phyloP scores from a whole-genome alignment of 164 flowering plant species.

The Warburgia ugandensis region DNA sequence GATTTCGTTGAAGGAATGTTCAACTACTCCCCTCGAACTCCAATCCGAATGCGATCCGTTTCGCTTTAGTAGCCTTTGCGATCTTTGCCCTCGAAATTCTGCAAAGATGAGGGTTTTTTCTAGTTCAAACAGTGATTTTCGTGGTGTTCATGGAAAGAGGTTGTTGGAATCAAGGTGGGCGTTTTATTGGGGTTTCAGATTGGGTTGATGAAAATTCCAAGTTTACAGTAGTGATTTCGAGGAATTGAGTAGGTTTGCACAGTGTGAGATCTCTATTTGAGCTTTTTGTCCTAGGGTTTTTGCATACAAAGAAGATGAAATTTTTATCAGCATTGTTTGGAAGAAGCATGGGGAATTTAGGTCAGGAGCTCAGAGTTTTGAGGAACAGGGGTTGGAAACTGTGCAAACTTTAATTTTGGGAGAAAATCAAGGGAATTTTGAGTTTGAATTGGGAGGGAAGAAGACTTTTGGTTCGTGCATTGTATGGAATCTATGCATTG shows the following conservation, averaged over 20 bases:
- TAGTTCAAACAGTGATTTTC: neutral
- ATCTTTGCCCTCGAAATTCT: no score
- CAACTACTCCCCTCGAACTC: slow-evolving; percentile 12
- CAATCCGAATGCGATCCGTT: slow-evolving; percentile 11
- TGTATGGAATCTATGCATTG: slow-evolving; percentile 26
- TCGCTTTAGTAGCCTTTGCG: no score
- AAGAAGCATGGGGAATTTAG: slow-evolving; percentile 20
- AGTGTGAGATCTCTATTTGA: slow-evolving; percentile 17
- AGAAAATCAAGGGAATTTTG: slow-evolving; percentile 12
- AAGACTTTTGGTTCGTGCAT: neutral
- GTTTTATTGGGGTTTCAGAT: slow-evolving; percentile 33
- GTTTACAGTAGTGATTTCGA: slow-evolving; percentile 21
- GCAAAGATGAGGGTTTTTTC: slow-evolving; percentile 4
- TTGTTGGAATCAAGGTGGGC: neutral
- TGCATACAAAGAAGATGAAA: slow-evolving; percentile 27
- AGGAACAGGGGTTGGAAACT: slow-evolving; percentile 21
- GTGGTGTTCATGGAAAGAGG: slow-evolving; percentile 10
- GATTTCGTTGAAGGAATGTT: no score
- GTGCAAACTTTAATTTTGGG: slow-evolving; percentile 26
- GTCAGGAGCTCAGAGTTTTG: slow-evolving; percentile 6
- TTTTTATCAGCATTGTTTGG: slow-evolving; percentile 35
- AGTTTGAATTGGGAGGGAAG: slow-evolving; percentile 1
- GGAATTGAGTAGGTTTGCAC: slow-evolving; percentile 19
- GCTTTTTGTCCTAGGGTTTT: slow-evolving; percentile 35
- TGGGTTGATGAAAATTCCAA: slow-evolving; percentile 13